Conservation (phyloP, 495 filamentous ascomycete species). For the Darksidea phi region DNA sequence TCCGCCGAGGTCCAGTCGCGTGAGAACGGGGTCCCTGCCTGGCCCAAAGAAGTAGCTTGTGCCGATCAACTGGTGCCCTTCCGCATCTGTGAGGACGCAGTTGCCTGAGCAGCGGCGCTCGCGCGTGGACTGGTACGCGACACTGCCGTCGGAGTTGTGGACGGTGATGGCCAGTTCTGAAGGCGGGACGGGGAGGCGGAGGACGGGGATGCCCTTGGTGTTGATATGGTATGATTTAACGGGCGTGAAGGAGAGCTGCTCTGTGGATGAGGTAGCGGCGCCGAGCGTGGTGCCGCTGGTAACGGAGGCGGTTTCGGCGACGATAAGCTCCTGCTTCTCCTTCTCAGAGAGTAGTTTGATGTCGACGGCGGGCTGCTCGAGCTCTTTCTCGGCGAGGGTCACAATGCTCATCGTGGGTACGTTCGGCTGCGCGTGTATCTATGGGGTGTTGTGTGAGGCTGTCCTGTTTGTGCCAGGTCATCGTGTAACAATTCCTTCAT, state of each 20-base stretch:
- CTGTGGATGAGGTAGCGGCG: constrained; percentile 34
- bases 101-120: constrained; percentile 48
- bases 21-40: constrained; percentile 40
- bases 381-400: not conserved
- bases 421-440: not conserved
- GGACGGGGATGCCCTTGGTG: constrained; percentile 46
- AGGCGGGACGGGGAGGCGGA: constrained; percentile 49
- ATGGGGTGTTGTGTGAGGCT: not conserved
- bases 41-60: constrained; percentile 56
- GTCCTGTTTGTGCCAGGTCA: not conserved
- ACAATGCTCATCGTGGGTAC: constrained; percentile 12
- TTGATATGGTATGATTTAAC: constrained; percentile 48
- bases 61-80: constrained; percentile 38
- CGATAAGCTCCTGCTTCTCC: constrained; percentile 22
- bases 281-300: constrained; percentile 17
- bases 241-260: constrained; percentile 44
- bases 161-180: constrained; percentile 50
- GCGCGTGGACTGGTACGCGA: constrained; percentile 49
- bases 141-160: constrained; percentile 41
- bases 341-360: constrained; percentile 15
- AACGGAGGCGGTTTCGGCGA: constrained; percentile 23
- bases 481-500: not conserved
- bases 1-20: constrained; percentile 25
- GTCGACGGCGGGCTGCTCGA: constrained; percentile 11
- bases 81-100: constrained; percentile 38